Evolutionary conservation across 805 yeast genomes (phyloP).

Genomic region (Teunomyces stri): DNA sequence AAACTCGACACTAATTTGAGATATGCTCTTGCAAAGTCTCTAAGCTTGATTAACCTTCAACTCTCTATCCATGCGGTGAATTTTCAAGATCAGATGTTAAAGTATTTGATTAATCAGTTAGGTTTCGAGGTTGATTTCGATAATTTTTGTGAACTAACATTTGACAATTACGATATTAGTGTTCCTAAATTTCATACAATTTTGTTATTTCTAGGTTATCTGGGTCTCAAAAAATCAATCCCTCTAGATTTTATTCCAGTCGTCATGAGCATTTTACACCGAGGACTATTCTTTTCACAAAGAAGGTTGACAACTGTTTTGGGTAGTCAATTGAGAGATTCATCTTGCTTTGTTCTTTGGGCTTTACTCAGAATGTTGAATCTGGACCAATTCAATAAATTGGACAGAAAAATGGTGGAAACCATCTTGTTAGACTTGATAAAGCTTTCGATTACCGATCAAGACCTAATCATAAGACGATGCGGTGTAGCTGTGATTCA

Average conservation of each 20-base stretch:
- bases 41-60: constrained; percentile 47
- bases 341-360: constrained; percentile 87
- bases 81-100: constrained; percentile 43
- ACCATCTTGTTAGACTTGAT: constrained; percentile 39
- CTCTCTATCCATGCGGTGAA: constrained; percentile 33
- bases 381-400: constrained; percentile 6
- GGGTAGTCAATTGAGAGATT: constrained; percentile 76
- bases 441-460: constrained; percentile 61
- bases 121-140: constrained; percentile 11
- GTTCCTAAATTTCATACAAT: constrained; percentile 55
- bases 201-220: constrained; percentile 53
- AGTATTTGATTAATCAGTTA: constrained; percentile 30
- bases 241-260: constrained; percentile 21
- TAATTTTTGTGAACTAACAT: constrained; percentile 6
- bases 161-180: constrained; percentile 31
- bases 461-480: constrained; percentile 69
- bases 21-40: constrained; percentile 63
- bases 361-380: constrained; percentile 50
- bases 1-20: constrained; percentile 55
- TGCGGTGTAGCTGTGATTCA: constrained; percentile 87
- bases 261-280: constrained; percentile 39
- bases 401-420: constrained; percentile 14
- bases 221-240: constrained; percentile 25
- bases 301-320: constrained; percentile 46
- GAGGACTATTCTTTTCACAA: constrained; percentile 57